Conservation (phyloP, 2,329 filamentous ascomycete genomes). For the Diplodia mutila region DNA sequence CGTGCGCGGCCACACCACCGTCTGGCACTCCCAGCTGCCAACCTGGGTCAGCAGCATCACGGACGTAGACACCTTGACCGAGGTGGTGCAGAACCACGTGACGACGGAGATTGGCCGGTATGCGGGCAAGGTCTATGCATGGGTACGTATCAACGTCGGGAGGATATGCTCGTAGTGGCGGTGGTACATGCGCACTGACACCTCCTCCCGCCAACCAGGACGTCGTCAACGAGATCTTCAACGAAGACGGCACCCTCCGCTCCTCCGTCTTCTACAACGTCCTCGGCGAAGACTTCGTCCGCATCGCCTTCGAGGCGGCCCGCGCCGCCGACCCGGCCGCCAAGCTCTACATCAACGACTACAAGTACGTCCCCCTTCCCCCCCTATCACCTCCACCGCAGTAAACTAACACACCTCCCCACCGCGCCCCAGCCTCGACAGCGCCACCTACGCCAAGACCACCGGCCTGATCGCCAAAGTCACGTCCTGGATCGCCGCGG, state of each 20-base stretch:
- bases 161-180: no score
- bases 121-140: conserved; percentile 66
- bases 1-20: conserved; percentile 67
- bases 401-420: conserved; percentile 30
- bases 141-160: no score
- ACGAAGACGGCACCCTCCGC: conserved; percentile 63
- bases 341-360: conserved; percentile 77
- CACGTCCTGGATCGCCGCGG: conserved; percentile 64
- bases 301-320: conserved; percentile 72
- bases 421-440: conserved; percentile 59
- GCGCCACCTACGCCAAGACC: conserved; percentile 61
- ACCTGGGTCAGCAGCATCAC: conserved; percentile 62
- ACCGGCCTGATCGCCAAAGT: conserved; percentile 61
- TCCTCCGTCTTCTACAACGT: conserved; percentile 67
- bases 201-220: conserved; percentile 41
- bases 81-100: conserved; percentile 64
- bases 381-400: neutral
- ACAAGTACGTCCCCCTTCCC: conserved; percentile 42
- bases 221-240: conserved; percentile 68
- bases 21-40: conserved; percentile 61
- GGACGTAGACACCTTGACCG: conserved; percentile 56
- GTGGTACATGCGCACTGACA: no score
- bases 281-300: conserved; percentile 70
- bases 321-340: conserved; percentile 67
- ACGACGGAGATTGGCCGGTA: conserved; percentile 61